Evolutionary conservation across 345 rosid species (phyloP), one percentile per base, ranked within the genome.

Genomic region (Physaria fendleri): DNA sequence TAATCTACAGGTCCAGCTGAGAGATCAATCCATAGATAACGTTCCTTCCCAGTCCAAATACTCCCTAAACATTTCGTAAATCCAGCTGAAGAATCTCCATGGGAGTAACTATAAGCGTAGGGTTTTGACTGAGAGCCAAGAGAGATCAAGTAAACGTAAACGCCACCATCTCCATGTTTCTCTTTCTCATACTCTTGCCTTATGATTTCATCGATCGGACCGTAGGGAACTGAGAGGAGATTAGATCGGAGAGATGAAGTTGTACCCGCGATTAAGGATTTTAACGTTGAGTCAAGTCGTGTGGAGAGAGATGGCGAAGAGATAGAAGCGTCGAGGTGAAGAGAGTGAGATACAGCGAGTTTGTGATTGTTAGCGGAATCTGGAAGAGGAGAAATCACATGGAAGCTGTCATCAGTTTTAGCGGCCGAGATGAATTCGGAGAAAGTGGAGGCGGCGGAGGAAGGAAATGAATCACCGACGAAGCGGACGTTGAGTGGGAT

Each of bases 1-100:
- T 93, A 89, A 53, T 93, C 99, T 15, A 93, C 92, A 2, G 97
- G 99, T 9, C 97, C 99, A 0, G 99, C 97, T 0, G 79, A 77
- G 30, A 93, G 81, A 78, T 89, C 99, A 62, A 89, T 78, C 97
- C 97, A 93, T 33, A 87, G 44, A 21, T 93, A 93, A 51, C 99
- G 75, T 28, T 89, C 95, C 43, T 76, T 81, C 1, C 99, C 99
- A 0, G 96, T 85, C 99, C 99, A 93, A 20, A 85, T 65, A 23
- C 78, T 85, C 12, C 99, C 97, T 29, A 82, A 56, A 40, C 97
- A 93, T 45, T 89, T 93, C 2, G 92, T 93, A 64, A 74, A 69
- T 9, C 90, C 99, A 0, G 97, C 84, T 1, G 99, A 93, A 3
- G 95, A 68, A 21, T 93, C 90, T 0, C 94, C 94, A 33, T 73